Evolutionary conservation across 257 asterid species (phyloP), one percentile per base, ranked within the genome.

Genomic region (Capsicum rhomboideum): DNA sequence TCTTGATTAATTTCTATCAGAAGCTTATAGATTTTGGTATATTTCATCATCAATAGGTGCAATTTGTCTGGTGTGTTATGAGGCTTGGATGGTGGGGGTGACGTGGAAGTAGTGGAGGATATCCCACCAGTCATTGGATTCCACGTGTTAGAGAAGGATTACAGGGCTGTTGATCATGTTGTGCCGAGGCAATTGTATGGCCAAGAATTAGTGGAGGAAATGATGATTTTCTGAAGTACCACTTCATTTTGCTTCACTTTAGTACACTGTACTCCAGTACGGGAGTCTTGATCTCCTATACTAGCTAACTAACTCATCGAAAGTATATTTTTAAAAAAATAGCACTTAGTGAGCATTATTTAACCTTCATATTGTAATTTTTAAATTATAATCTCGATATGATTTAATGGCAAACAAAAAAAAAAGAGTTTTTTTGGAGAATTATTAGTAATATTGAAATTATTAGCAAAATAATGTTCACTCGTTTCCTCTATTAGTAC

Each of bases 131-230:
- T 89, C 9, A 82, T 4, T 66, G 78, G 1, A 49, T 67, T 89
- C 85, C 97, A 93, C 87, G 88, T 91, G 87, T 86, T 80, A 69
- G 59, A 85, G 37, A 68, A 85, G 86, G 85, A 82, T 83, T 50
- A 66, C 16, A 63, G 78, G 18, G 42, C 42, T 75, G 63, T 50
- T 50, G 81, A 74, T 74, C 23, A 74, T 46, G 21, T 68, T 72
- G 82, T 17, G 42, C 78, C 63, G 66, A 71, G 29, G 80, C 67
- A 82, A 80, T 82, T 87, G 89, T 90, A 93, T 94, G 98, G 97
- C 86, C 86, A 88, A 86, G 87, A 89, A 80, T 84, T 56, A 28
- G 63, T 66, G 12, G 18, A 44, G 81, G 58, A 83, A 85, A 77
- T 69, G 54, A n/a, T 40, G 49, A 49, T 49, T 49, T 75, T 50